Base-by-base conservation (phyloP, 2,329 filamentous ascomycete genomes). In the Rhynchosporium agropyri region DNA sequence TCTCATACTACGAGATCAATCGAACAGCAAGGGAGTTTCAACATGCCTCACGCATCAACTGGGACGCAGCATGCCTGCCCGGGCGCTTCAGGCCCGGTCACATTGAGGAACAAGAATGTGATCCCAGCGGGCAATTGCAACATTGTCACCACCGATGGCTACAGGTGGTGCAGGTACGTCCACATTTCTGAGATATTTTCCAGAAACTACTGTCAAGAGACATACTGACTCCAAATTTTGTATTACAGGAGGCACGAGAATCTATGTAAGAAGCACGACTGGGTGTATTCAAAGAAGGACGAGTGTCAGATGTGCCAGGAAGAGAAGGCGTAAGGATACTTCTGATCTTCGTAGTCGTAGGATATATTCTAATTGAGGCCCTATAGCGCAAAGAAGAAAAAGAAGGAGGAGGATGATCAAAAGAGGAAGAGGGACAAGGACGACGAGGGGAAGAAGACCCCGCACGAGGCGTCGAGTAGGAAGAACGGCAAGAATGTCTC, bases 201-300 rank as follows among this genome's bases (percentile, higher is more conserved):
- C 20, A 20, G 20, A 20, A 20, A 20, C 1, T 20, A 20, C 20
- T 20, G 20, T 1, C 1, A 20, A 20, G 20, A 20, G 20, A 20
- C 20, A 20, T 20, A 20, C 20, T 20, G 20, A 20, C 20, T 20
- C 20, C 20, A 20, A 20, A 20, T 20, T 20, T 20, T 20, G 20
- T 20, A 20, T 20, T 20, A 20, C 20, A 20, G 9, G 29, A 49
- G 15, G 4, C 56, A 59, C 33, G 56, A 59, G 56, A 33, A 59
- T 10, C 15, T 40, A 2, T 59, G 56, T 33, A 15, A 50, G 20
- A n/a, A n/a, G 12, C 56, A 59, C 56, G 33, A 59, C 20, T 59
- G 56, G 56, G 26, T 33, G 1, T 59, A 49, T n/a, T 59, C 56
- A 4, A 59, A 59, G 46, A 59, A 59, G 45, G 56, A 59, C n/a